Base-by-base conservation (phyloP, 352 stramenopile genomes). In the Blastocystis sp. region DNA sequence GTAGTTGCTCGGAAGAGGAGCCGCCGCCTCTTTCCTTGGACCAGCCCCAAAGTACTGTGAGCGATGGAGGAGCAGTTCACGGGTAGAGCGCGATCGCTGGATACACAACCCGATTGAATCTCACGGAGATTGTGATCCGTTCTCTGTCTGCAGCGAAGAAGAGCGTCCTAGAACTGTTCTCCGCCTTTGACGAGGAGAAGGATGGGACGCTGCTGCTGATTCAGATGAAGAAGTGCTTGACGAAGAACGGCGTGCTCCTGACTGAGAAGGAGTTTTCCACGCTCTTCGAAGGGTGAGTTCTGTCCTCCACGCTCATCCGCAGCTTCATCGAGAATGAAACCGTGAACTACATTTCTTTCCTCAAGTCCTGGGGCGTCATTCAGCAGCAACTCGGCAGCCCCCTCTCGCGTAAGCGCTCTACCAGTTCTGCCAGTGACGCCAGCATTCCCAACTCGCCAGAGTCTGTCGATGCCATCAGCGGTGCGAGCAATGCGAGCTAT, bases 271-370 rank as follows among this genome's bases (percentile, higher is more conserved):
- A 81, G 40, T 81, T 81, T 45, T 21, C 40, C 14, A 40, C 66
- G 10, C 48, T 81, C 14, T 81, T 81, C 53, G 48, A 53, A 11
- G 45, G 71, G 71, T 81, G 66, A 14, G 10, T 43, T n/a, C 4
- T 41, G 17, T 17, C 7, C 3, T 52, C 2, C 53, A 17, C n/a
- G 40, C 5, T 81, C 21, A n/a, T 28, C 7, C n/a, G 21, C 52
- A 81, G 71, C 34, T 81, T 81, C 52, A 62, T 43, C 14, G 23
- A 64, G 17, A 21, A 64, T 9, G 14, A 66, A 4, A 67, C 17
- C 28, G 71, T 81, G 38, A 64, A 81, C 48, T 81, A 81, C 43
- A 62, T 81, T 48, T 34, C 21, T 38, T 81, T 81, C 66, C 48
- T 81, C 23, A 53, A 64, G 14, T 81, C 71, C 0, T 81, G 71